Conservation (phyloP, 768 basidiomycete species). For the Boletus sp. region DNA sequence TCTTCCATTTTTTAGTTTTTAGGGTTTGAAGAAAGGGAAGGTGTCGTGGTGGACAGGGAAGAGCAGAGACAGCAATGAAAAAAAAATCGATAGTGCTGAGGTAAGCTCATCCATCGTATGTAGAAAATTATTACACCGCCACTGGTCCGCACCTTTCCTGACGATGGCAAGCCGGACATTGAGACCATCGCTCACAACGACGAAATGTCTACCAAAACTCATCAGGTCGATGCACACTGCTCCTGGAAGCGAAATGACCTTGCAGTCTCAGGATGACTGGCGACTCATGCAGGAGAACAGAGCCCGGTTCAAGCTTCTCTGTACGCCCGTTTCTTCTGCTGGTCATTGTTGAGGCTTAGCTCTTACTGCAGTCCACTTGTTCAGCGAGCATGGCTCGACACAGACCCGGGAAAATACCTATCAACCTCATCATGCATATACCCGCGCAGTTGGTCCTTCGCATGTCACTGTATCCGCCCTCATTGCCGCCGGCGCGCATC, state of each 20-base stretch:
- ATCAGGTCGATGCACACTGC: conserved; percentile 30
- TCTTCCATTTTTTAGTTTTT: conserved; percentile 74
- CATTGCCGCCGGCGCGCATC: conserved; percentile 88
- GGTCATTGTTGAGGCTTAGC: conserved; percentile 9
- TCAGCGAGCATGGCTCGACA: conserved; percentile 74
- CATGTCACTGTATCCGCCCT: conserved; percentile 84
- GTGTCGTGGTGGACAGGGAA: conserved; percentile 33
- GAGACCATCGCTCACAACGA: conserved; percentile 20
- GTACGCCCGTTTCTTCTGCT: conserved; percentile 38
- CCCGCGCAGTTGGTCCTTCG: conserved; percentile 54
- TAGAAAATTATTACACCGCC: conserved; percentile 32
- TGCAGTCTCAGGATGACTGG: conserved; percentile 63
- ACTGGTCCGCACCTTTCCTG: conserved; percentile 13
- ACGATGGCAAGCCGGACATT: conserved; percentile 29
- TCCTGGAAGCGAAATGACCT: conserved; percentile 26
- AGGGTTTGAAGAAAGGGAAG: conserved; percentile 26
- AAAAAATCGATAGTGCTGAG: conserved; percentile 48
- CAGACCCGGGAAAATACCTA: conserved; percentile 64
- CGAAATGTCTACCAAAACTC: conserved; percentile 23
- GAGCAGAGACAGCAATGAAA: conserved; percentile 12
- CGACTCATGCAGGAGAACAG: conserved; percentile 56
- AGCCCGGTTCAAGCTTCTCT: conserved; percentile 50
- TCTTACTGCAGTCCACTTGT: conserved; percentile 48
- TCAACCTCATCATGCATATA: conserved; percentile 68
- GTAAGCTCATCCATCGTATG: conserved; percentile 41